Evolutionary conservation across 1,284 basidiomycete genomes (phyloP), one percentile per base, ranked within the genome.

Genomic region (Ceratobasidium sp.): DNA sequence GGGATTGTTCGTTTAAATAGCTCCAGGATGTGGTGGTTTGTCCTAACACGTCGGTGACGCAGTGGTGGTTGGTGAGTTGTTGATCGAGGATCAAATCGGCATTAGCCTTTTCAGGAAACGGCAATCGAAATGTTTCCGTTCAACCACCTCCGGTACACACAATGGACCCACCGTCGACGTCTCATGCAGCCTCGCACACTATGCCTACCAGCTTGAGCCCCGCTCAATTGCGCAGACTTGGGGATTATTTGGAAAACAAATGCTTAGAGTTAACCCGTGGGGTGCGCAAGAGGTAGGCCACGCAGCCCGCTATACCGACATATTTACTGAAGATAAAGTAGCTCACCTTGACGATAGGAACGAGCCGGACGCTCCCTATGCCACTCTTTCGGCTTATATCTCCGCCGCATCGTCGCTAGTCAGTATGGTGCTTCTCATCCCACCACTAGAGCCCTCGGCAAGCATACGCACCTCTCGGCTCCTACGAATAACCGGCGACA

Each of bases 401-500:
- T n/a, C 69, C 22, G 69, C 57, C 9, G 43, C 69, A 29, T 71
- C 69, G 43, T 71, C 69, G 22, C 69, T 71, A 34, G 69, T 61
- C n/a, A 71, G 9, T 5, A 71, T 71, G 69, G 43, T 71, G 11
- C 56, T 71, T 8, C 57, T 71, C 22, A 71, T 71, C 22, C 69
- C 69, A 32, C 69, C 67, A 34, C 34, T 4, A 22, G 32, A 56
- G 22, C 19, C 54, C 19, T 71, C 69, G 13, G 69, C 54, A 19
- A 62, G 69, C 51, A 49, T 71, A 9, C 54, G 69, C 22, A 61
- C 69, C 9, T 59, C 69, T 19, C 61, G 69, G 69, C 56, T 71
- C 11, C 43, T 71, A 7, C 54, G 69, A 34, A 25, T 71, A 22
- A 71, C 69, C 22, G 69, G 69, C 29, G 69, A 71, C 43, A 71